These are phyloP conservation scores for Artomyces pyxidatus DNA, from an alignment of 768 basidiomycete species.

Conservation along the genomic window DNA sequence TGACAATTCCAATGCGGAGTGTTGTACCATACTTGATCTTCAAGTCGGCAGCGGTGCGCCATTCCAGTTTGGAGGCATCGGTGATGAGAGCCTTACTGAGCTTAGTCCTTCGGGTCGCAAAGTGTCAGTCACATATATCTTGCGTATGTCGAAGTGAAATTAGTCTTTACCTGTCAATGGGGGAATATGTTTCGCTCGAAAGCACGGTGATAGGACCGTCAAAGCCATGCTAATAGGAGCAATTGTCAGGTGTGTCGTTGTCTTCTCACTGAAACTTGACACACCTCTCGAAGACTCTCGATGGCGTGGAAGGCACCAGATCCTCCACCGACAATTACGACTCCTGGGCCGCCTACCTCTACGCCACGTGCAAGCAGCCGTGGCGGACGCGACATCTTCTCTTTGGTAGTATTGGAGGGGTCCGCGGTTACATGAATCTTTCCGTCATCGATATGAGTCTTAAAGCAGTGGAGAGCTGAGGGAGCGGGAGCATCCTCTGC, in stretches of 20 bases:
- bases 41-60: slow-evolving; percentile 61
- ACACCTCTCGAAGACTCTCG: slow-evolving; percentile 76
- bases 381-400: slow-evolving; percentile 57
- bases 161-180: slow-evolving; percentile 73
- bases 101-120: slow-evolving; percentile 64
- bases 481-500: slow-evolving; percentile 87
- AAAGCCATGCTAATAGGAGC: slow-evolving; percentile 55
- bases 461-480: slow-evolving; percentile 71
- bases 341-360: slow-evolving; percentile 47
- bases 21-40: slow-evolving; percentile 68
- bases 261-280: too few species aligned
- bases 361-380: slow-evolving; percentile 40
- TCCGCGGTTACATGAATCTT: slow-evolving; percentile 77
- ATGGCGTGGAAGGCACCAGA: slow-evolving; percentile 69
- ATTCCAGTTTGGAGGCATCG: slow-evolving; percentile 72
- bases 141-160: too few species aligned
- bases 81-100: slow-evolving; percentile 80
- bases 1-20: slow-evolving; percentile 45
- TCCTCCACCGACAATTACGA: slow-evolving; percentile 84
- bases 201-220: slow-evolving; percentile 69
- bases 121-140: too few species aligned
- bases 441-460: slow-evolving; percentile 53
- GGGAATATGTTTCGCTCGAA: slow-evolving; percentile 70
- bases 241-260: not conserved
- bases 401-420: slow-evolving; percentile 49